phyloP scores from a whole-genome alignment of 805 yeast species.

The Kuraishia hungarica region DNA sequence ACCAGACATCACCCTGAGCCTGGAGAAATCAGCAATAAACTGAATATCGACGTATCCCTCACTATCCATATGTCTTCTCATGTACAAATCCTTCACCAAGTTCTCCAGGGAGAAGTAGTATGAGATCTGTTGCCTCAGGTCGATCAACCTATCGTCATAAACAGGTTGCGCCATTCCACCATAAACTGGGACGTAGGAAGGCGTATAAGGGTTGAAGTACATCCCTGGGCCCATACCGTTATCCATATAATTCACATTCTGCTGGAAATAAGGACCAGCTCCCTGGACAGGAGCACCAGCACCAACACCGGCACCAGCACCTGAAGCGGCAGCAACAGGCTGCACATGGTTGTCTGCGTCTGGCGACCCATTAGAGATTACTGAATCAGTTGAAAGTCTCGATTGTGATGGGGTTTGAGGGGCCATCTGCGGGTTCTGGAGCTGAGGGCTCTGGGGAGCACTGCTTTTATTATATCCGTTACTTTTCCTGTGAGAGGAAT shows the following conservation, averaged over 20 bases:
- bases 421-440: not conserved
- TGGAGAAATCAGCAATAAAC: constrained; percentile 61
- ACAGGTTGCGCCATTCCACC: constrained; percentile 8
- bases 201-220: constrained; percentile 1
- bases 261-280: not conserved
- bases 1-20: constrained; percentile 58
- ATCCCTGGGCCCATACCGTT: not conserved
- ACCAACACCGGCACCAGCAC: not conserved
- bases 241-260: constrained; percentile 1
- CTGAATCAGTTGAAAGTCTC: not conserved
- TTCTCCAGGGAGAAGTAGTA: constrained; percentile 89
- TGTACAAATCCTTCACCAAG: constrained; percentile 71
- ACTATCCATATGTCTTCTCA: constrained; percentile 73
- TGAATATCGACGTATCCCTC: constrained; percentile 64
- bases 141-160: constrained; percentile 16
- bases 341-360: not conserved
- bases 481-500: not conserved
- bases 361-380: not conserved
- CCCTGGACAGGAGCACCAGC: not conserved
- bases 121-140: constrained; percentile 52
- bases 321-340: not conserved
- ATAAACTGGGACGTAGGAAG: not conserved
- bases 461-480: not conserved
- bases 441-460: not conserved
- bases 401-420: not conserved